Conservation (phyloP, 2,329 filamentous ascomycete species). For the Aspergillus pseudonomiae region DNA sequence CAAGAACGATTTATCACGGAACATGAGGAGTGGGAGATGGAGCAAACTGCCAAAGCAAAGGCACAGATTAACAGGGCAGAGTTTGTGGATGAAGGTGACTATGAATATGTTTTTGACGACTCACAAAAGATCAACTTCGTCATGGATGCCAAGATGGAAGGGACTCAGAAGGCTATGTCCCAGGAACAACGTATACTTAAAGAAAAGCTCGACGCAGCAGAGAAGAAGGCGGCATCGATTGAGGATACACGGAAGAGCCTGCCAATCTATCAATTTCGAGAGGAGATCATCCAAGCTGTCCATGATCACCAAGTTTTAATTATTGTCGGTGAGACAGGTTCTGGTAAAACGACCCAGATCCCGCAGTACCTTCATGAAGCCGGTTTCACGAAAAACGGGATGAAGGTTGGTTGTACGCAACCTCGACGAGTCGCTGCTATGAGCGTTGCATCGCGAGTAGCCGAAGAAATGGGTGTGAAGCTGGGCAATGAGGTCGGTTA, state of each 20-base stretch:
- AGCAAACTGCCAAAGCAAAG: conserved; percentile 85
- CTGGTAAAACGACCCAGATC: conserved; percentile 92
- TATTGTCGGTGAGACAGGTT: conserved; percentile 92
- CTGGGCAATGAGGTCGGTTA: conserved; percentile 93
- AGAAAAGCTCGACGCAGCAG: conserved; percentile 82
- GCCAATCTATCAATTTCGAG: conserved; percentile 85
- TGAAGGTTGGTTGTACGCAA: conserved; percentile 91
- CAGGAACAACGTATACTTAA: conserved; percentile 79
- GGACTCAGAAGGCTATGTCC: conserved; percentile 70
- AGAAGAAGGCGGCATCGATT: conserved; percentile 84
- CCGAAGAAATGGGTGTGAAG: conserved; percentile 89
- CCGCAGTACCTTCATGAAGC: conserved; percentile 93
- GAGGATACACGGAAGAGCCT: conserved; percentile 88
- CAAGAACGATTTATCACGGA: conserved; percentile 90
- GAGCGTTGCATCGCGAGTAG: conserved; percentile 94
- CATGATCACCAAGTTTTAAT: conserved; percentile 84
- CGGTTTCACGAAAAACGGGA: conserved; percentile 79
- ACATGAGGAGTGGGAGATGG: conserved; percentile 92
- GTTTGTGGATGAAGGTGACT: conserved; percentile 76
- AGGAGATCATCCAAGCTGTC: conserved; percentile 85
- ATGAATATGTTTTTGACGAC: conserved; percentile 92
- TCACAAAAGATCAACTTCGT: conserved; percentile 85
- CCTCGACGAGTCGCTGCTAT: conserved; percentile 94
- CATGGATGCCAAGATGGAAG: conserved; percentile 71
- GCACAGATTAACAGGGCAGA: conserved; percentile 78